phyloP scores from a whole-genome alignment of 202 grass and related monocot species.

The Digitaria exilis region DNA sequence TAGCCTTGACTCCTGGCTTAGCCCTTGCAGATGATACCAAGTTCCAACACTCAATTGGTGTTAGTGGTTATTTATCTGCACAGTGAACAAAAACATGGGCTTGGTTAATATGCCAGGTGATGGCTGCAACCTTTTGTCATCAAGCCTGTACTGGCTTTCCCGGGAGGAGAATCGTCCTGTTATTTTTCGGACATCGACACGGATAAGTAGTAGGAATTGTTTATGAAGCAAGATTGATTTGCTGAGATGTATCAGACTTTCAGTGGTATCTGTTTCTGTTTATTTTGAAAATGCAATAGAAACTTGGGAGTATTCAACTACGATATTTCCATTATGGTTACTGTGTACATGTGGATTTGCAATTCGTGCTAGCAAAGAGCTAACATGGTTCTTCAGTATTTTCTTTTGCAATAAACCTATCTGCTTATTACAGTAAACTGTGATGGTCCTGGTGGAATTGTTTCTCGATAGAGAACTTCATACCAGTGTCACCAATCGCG shows the following conservation, averaged over 20 bases:
- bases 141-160: conserved; percentile 28
- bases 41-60: conserved; percentile 22
- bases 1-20: conserved; percentile 20
- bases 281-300: conserved; percentile 33
- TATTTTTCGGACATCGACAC: conserved; percentile 40
- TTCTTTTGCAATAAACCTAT: not conserved
- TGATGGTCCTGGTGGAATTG: not conserved
- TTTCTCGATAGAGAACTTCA: not conserved
- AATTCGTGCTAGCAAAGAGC: not conserved
- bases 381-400: not conserved
- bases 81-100: conserved; percentile 37
- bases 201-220: conserved; percentile 42
- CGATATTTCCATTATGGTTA: conserved; percentile 5
- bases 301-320: conserved; percentile 10
- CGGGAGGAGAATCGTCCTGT: conserved; percentile 27
- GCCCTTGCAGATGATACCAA: conserved; percentile 43
- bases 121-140: conserved; percentile 46
- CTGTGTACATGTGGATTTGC: conserved; percentile 2
- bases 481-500: not conserved
- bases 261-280: not conserved
- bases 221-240: conserved; percentile 42
- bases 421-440: not conserved
- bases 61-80: conserved; percentile 45
- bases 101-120: conserved; percentile 29
- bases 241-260: conserved; percentile 43